These are phyloP conservation scores for Rasamsonia emersonii DNA, from an alignment of 2,329 filamentous ascomycete genomes.

Conservation along the genomic window DNA sequence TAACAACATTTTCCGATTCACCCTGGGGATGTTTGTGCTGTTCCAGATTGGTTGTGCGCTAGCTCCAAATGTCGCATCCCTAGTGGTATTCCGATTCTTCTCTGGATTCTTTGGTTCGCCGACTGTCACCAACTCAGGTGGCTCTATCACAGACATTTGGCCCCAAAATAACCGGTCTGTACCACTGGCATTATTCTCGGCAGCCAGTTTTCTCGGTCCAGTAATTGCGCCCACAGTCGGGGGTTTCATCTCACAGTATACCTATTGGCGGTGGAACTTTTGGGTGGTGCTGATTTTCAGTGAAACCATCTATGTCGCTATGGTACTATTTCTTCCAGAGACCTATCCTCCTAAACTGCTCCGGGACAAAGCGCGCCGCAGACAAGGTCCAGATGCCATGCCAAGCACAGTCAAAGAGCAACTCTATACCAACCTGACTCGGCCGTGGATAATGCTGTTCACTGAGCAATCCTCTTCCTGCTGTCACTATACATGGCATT, in stretches of 20 bases:
- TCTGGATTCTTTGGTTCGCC: no score
- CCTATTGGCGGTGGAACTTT: constrained; percentile 48
- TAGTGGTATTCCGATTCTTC: no score
- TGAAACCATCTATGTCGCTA: constrained; percentile 34
- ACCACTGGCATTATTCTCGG: constrained; percentile 36
- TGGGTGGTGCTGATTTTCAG: constrained; percentile 48
- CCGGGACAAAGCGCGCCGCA: constrained; percentile 1
- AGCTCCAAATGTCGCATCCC: no score
- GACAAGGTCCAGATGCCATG: constrained; percentile 6
- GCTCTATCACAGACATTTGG: no score
- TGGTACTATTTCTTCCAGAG: constrained; percentile 42
- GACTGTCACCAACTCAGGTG: no score
- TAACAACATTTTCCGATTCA: no score
- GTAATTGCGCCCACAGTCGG: constrained; percentile 42
- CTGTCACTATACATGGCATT: constrained; percentile 20
- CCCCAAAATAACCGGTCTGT: no score
- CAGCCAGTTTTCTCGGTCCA: constrained; percentile 43
- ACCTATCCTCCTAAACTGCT: constrained; percentile 5
- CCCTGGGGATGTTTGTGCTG: no score
- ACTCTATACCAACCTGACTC: constrained; percentile 9
- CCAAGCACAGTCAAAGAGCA: constrained; percentile 2
- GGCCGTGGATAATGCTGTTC: constrained; percentile 19
- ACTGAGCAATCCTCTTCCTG: constrained; percentile 19
- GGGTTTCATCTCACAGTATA: constrained; percentile 37
- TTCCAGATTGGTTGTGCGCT: no score